Percentiles rank a stretch among this genome's conserved stretches.
Evolutionary conservation across 768 basidiomycete species (phyloP).

Genomic region (Auricularia heimuer): DNA sequence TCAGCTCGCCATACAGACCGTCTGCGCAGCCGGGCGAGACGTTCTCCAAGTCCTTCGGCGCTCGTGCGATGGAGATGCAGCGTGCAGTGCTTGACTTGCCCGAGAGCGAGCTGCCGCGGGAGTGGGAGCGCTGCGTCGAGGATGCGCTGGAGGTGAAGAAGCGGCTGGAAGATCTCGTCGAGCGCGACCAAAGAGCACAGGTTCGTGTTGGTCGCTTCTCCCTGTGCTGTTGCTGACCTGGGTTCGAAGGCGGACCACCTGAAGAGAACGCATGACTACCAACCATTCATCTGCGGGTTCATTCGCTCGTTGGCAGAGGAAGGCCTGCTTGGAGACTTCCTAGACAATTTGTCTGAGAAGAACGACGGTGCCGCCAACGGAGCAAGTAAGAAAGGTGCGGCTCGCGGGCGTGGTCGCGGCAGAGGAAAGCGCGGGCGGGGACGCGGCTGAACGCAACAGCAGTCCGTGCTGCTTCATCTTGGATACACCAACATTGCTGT

Average conservation of each 20-base stretch:
- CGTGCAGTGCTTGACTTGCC: conserved; percentile 36
- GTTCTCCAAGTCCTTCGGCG: conserved; percentile 37
- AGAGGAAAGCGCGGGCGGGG: neutral
- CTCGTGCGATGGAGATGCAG: conserved; percentile 33
- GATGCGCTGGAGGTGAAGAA: conserved; percentile 29
- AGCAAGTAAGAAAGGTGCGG: neutral
- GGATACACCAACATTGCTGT: too few relatives aligned
- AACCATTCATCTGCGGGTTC: conserved; percentile 46
- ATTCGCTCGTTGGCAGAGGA: conserved; percentile 33
- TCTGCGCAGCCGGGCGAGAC: conserved; percentile 20
- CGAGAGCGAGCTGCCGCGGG: conserved; percentile 22
- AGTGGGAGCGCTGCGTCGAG: conserved; percentile 41
- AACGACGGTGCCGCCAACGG: neutral
- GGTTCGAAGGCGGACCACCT: conserved; percentile 40
- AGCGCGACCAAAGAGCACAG: conserved; percentile 32
- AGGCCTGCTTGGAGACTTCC: conserved; percentile 35
- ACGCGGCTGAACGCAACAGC: neutral
- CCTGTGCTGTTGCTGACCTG: neutral
- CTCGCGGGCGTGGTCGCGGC: neutral
- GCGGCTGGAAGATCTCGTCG: conserved; percentile 40
- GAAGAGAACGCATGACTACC: conserved; percentile 53
- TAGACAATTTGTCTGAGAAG: conserved; percentile 18
- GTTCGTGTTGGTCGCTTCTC: conserved; percentile 26
- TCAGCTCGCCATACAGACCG: conserved; percentile 21
- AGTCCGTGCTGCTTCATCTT: too few relatives aligned